These are phyloP conservation scores for Striga asiatica DNA, from an alignment of 257 asterid genomes.

Conservation along the genomic window DNA sequence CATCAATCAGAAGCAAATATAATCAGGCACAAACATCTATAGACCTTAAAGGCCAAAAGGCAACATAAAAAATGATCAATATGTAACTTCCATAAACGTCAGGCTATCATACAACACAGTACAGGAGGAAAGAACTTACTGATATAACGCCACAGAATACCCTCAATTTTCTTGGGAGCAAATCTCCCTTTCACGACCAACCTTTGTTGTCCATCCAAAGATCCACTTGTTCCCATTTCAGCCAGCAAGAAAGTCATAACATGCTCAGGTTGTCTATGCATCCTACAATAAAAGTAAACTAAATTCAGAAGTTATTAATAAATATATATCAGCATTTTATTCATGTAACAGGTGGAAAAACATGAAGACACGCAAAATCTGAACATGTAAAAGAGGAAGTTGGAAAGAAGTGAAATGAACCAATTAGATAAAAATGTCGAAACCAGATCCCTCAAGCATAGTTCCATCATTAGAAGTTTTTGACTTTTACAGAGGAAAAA, in stretches of 20 bases:
- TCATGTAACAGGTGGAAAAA: no score
- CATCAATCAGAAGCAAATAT: background rate
- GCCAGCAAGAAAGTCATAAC: slow-evolving; percentile 92
- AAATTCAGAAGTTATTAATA: background rate
- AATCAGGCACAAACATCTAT: background rate
- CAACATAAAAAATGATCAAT: background rate
- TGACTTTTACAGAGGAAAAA: no score
- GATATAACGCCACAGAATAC: slow-evolving; percentile 76
- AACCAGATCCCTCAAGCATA: no score
- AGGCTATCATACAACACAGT: no score
- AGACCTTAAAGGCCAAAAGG: background rate
- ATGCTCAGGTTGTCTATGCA: slow-evolving; percentile 97
- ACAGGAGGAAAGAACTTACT: slow-evolving; percentile 44
- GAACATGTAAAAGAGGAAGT: background rate
- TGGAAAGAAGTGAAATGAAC: background rate
- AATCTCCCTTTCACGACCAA: slow-evolving; percentile 87
- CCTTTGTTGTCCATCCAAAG: slow-evolving; percentile 93
- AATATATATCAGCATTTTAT: no score
- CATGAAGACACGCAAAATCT: background rate
- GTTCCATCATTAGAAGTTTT: no score
- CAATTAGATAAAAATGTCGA: no score
- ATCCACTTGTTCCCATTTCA: slow-evolving; percentile 97
- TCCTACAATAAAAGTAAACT: slow-evolving; percentile 26
- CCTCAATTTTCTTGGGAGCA: slow-evolving; percentile 95
- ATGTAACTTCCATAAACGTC: no score